These are phyloP conservation scores for Tillandsia fasciculata DNA, from an alignment of 176 grass and related monocot species.

Conservation along the genomic window DNA sequence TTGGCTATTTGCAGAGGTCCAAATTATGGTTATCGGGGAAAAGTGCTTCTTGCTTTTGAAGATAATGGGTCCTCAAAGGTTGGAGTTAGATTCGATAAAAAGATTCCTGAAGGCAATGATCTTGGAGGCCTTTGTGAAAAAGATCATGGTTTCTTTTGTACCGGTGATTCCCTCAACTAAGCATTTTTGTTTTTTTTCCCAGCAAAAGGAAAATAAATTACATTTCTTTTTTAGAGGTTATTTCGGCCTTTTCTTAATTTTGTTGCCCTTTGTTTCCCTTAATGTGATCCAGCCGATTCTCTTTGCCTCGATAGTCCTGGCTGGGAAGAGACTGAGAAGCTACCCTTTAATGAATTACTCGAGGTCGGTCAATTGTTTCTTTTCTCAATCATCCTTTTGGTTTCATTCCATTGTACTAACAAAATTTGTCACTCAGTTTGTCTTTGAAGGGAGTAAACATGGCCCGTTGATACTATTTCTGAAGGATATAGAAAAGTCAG, in stretches of 20 bases:
- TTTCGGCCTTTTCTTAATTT: slow-evolving; percentile 17
- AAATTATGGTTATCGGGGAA: slow-evolving; percentile 73
- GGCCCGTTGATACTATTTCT: slow-evolving; percentile 66
- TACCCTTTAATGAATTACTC: slow-evolving; percentile 65
- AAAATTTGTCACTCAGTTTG: slow-evolving; percentile 40
- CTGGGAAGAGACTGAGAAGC: slow-evolving; percentile 67
- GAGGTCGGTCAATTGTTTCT: slow-evolving; percentile 45
- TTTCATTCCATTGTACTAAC: slow-evolving; percentile 12
- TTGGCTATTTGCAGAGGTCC: slow-evolving; percentile 54
- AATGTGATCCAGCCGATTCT: slow-evolving; percentile 54
- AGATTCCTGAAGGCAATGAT: slow-evolving; percentile 78
- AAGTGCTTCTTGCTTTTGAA: slow-evolving; percentile 85
- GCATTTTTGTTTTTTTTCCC: slow-evolving; percentile 7
- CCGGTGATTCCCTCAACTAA: slow-evolving; percentile 31
- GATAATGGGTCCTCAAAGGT: slow-evolving; percentile 86
- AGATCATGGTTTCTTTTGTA: slow-evolving; percentile 90
- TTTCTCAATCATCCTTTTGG: slow-evolving; percentile 8
- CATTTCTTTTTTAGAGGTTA: slow-evolving; percentile 18
- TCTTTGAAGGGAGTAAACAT: slow-evolving; percentile 60
- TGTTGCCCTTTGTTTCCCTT: slow-evolving; percentile 3
- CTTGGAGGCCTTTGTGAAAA: slow-evolving; percentile 86
- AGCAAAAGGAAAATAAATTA: slow-evolving; percentile 12
- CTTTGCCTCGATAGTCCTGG: slow-evolving; percentile 60
- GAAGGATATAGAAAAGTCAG: slow-evolving; percentile 77
- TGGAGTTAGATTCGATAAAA: slow-evolving; percentile 86